Conservation (phyloP, 345 rosid genomes). For the Litchi chinensis region DNA sequence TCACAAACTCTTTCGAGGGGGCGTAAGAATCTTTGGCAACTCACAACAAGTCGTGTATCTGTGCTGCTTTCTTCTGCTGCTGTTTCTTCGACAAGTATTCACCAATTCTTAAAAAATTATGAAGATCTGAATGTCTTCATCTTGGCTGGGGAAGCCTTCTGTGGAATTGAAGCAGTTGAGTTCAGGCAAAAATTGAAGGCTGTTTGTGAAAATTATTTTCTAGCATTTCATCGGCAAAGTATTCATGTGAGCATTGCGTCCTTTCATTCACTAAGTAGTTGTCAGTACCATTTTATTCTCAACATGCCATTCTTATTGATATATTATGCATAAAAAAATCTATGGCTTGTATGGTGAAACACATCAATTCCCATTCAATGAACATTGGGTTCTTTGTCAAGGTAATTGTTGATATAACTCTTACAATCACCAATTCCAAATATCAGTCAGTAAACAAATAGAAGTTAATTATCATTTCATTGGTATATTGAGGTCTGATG, state of each 20-base stretch:
- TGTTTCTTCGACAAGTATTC: conserved; percentile 84
- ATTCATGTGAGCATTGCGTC: conserved; percentile 61
- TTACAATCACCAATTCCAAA: not conserved
- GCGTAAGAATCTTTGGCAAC: conserved; percentile 96
- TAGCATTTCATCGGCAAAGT: conserved; percentile 87
- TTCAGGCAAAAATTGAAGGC: conserved; percentile 93
- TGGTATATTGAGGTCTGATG: conserved; percentile 6
- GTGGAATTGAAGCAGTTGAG: conserved; percentile 89
- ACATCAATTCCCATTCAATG: not conserved
- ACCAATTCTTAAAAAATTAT: conserved; percentile 89
- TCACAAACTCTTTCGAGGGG: conserved; percentile 93
- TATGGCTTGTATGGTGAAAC: not conserved
- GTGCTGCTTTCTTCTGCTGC: conserved; percentile 91
- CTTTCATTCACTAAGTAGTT: conserved; percentile 13
- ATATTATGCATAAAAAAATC: conserved; percentile 10
- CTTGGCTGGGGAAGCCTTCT: conserved; percentile 97
- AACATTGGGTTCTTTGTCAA: not conserved
- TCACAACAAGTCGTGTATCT: conserved; percentile 86
- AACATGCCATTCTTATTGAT: not conserved
- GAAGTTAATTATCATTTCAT: not conserved
- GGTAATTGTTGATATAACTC: not conserved
- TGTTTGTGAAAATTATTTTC: conserved; percentile 81
- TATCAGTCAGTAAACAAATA: not conserved
- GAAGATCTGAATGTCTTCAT: conserved; percentile 86
- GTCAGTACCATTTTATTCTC: not conserved